Base-by-base conservation (phyloP, 208 protist genomes). In the Trypanosoma mega region DNA sequence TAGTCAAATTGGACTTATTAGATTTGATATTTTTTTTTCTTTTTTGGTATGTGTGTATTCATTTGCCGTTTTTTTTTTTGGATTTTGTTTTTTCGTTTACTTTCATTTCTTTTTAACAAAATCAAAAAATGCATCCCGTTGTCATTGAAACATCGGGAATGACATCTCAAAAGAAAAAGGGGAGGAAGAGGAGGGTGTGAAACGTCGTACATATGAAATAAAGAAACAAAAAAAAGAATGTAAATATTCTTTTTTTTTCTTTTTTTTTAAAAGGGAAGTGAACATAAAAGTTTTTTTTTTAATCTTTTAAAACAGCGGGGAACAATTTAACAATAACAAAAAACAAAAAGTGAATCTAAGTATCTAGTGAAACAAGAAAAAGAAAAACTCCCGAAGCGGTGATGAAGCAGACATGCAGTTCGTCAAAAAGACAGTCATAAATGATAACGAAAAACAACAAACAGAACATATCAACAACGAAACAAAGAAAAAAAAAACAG, bases 301-400 rank as follows among this genome's bases (percentile, higher is more conserved):
- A 6, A 27, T 29, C 3, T 30, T 23, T 16, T 16, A 2, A 0
- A 27, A 20, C 51, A 26, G 14, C 20, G 3, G 18, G 14, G 23
- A 30, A 39, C 2, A 65, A 43, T 37, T 14, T 31, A 7, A 53
- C n/a, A 20, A 47, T 24, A 61, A 68, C 29, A 20, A 46, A 70
- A 1, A 54, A 49, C 31, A 43, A 20, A 75, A 48, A 46, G 48
- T 66, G 57, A 53, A 51, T 44, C 33, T 58, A 52, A 41, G 2
- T 55, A 49, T 45, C 60, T 53, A 48, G n/a, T 44, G 33, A 11
- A 16, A 36, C 46, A 55, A 52, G 45, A 54, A 1, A 59, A 47
- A 27, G 55, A 59, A 65, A 63, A 59, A 71, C 4, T 23, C 43
- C 27, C 44, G 26, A 31, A 56, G 56, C 36, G 16, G 43, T 5